Percentiles rank a stretch among this genome's conserved stretches.
Evolutionary conservation across 2,329 filamentous ascomycete species (phyloP).

Genomic region (Arthrobotrys entomopaga): DNA sequence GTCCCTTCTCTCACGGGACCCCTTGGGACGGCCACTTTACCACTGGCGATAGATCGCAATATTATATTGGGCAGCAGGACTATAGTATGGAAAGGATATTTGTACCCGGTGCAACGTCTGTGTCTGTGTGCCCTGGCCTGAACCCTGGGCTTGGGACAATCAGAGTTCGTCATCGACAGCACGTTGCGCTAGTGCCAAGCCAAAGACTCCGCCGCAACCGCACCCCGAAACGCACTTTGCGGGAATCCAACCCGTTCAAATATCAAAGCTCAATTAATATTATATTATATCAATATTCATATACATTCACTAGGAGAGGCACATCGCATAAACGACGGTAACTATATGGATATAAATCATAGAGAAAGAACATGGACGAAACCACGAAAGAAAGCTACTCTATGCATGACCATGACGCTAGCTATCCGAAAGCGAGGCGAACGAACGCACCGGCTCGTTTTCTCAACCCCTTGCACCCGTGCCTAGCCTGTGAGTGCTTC

Average conservation of each 20-base stretch:
- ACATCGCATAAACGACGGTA: slow-evolving; percentile 2
- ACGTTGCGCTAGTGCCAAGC: slow-evolving; percentile 43
- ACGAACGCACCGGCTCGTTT: slow-evolving; percentile 40
- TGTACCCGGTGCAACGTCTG: too few species aligned
- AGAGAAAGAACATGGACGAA: too few species aligned
- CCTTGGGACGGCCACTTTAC: not conserved
- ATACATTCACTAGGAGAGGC: too few species aligned
- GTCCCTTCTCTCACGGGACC: not conserved
- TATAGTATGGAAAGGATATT: too few species aligned
- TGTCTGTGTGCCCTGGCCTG: not conserved
- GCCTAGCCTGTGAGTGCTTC: slow-evolving; percentile 23
- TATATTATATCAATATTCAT: too few species aligned
- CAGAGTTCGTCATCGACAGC: slow-evolving; percentile 43
- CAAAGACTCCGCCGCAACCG: slow-evolving; percentile 6
- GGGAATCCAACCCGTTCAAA: not conserved
- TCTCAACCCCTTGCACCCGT: slow-evolving; percentile 10
- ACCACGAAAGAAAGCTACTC: not conserved
- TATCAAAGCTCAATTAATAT: too few species aligned
- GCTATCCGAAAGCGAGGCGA: slow-evolving; percentile 34
- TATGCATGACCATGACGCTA: slow-evolving; percentile 5
- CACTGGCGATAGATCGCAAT: not conserved
- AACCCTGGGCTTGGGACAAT: slow-evolving; percentile 44
- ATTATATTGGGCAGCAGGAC: too few species aligned
- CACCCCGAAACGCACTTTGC: slow-evolving; percentile 7
- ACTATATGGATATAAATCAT: not conserved